Evolutionary conservation across 345 rosid genomes (phyloP).

Genomic region (Triadica sebifera): DNA sequence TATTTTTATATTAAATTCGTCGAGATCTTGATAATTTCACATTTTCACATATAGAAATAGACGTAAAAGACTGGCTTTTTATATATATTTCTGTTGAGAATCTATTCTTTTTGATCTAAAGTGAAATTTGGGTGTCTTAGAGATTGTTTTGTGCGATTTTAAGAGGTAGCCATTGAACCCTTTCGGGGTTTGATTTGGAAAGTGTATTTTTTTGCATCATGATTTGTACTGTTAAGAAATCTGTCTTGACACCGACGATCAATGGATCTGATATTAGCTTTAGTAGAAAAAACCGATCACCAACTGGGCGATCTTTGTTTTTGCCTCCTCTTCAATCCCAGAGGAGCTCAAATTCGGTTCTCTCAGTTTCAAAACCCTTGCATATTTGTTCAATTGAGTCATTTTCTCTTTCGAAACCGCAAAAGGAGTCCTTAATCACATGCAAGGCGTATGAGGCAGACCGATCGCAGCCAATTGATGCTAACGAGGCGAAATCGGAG

Average conservation of each 20-base stretch:
- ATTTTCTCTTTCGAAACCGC: constrained; percentile 25
- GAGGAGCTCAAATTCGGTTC: constrained; percentile 22
- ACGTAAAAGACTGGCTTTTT: constrained; percentile 1
- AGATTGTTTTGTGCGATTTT: not conserved
- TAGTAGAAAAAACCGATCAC: constrained; percentile 26
- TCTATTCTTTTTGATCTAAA: constrained; percentile 10
- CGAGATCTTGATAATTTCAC: not conserved
- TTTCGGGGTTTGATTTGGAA: not conserved
- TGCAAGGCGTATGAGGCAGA: constrained; percentile 91
- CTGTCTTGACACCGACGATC: constrained; percentile 34
- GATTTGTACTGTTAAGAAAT: constrained; percentile 43
- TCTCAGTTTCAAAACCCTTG: constrained; percentile 59
- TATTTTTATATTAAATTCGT: not conserved
- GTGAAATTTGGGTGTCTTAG: not conserved
- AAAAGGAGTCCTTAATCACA: constrained; percentile 34
- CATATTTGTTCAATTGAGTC: constrained; percentile 48
- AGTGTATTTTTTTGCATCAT: constrained; percentile 22
- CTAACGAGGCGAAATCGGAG: constrained; percentile 34
- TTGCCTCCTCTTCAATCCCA: constrained; percentile 35
- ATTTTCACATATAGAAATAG: not conserved
- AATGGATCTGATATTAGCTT: constrained; percentile 42
- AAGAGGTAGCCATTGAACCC: constrained; percentile 1
- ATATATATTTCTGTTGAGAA: not conserved
- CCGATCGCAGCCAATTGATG: constrained; percentile 53
- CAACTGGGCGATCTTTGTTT: constrained; percentile 36